A percentile compares a stretch with the other conserved stretches of the same genome.
These are phyloP conservation scores for Euphorbia pulcherrima DNA, from an alignment of 345 rosid species.

Conservation along the genomic window DNA sequence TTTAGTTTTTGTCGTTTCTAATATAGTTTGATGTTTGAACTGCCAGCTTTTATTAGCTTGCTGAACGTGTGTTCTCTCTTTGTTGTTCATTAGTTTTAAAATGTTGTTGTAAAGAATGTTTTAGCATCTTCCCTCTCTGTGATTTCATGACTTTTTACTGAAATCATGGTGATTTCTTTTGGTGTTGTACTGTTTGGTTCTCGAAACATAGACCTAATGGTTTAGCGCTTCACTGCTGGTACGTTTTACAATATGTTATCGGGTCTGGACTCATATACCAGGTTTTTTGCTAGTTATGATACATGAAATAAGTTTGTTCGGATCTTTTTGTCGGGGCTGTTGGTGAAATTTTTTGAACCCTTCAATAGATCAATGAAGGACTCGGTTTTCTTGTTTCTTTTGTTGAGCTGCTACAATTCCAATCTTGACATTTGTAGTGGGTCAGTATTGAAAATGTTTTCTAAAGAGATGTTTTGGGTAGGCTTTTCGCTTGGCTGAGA, in stretches of 20 bases:
- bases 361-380: not conserved
- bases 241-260: not conserved
- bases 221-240: not conserved
- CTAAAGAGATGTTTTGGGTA: too few species aligned
- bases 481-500: too few species aligned
- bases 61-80: not conserved
- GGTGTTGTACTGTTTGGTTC: not conserved
- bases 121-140: not conserved
- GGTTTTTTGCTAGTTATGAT: not conserved
- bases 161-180: not conserved
- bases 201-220: not conserved
- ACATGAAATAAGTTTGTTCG: too few species aligned
- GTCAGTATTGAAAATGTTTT: too few species aligned
- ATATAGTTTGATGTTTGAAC: constrained; percentile 19
- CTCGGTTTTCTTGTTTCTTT: too few species aligned
- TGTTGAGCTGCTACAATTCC: too few species aligned
- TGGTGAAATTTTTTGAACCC: not conserved
- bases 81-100: constrained; percentile 1
- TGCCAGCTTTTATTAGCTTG: constrained; percentile 11
- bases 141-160: not conserved
- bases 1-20: not conserved
- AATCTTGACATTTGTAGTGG: too few species aligned
- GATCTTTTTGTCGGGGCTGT: too few species aligned
- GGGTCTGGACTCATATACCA: not conserved
- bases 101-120: not conserved